Evolutionary conservation across 2,329 filamentous ascomycete species (phyloP).

Genomic region (Lecanoromycetidae sp.): DNA sequence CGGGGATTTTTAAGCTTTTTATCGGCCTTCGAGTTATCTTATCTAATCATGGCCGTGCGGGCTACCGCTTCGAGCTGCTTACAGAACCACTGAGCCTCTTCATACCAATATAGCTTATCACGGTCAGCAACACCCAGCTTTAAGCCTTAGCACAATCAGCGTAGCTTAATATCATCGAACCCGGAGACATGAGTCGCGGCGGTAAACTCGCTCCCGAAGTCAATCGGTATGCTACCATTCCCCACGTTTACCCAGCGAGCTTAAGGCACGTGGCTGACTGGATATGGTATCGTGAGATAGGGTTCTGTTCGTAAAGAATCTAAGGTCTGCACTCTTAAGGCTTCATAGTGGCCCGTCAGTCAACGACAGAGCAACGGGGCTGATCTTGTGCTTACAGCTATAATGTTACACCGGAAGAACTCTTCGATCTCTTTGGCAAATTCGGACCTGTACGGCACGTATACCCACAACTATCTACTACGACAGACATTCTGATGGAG

Average conservation of each 20-base stretch:
- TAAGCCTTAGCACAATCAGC: too few species aligned
- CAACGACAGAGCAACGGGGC: too few species aligned
- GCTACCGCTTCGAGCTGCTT: too few species aligned
- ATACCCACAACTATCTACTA: background rate
- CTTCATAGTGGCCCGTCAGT: too few species aligned
- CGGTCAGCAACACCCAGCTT: too few species aligned
- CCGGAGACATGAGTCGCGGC: conserved; percentile 68
- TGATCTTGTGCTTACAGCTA: conserved; percentile 49
- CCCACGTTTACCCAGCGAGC: background rate
- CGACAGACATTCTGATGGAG: conserved; percentile 5
- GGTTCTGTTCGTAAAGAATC: conserved; percentile 99
- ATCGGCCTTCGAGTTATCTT: too few species aligned
- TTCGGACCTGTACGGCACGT: conserved; percentile 87
- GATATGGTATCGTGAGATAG: conserved; percentile 35
- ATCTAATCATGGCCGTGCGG: too few species aligned
- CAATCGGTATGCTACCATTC: conserved; percentile 61
- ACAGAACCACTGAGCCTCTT: too few species aligned
- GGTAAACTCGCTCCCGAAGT: conserved; percentile 98
- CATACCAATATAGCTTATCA: too few species aligned
- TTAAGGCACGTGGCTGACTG: background rate
- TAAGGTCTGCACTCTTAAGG: conserved; percentile 55
- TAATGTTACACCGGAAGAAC: conserved; percentile 94
- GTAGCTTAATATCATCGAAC: too few species aligned
- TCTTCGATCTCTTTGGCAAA: conserved; percentile 97
- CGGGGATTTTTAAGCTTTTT: too few species aligned